These are phyloP conservation scores for Crithidia mellificae DNA, from an alignment of 208 protist species.

Conservation along the genomic window DNA sequence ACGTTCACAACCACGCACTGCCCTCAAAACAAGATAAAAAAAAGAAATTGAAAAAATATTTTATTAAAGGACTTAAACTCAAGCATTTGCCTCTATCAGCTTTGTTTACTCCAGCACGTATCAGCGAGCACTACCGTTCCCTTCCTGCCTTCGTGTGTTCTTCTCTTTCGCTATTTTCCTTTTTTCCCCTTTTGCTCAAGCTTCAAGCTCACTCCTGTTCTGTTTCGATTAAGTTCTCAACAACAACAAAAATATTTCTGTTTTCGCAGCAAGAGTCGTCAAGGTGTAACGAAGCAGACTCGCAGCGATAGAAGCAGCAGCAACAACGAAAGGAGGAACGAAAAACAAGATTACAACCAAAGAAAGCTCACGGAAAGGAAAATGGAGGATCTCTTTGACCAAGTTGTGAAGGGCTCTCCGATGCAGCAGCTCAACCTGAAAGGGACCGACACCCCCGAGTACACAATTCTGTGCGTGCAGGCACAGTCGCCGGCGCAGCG, in stretches of 20 bases:
- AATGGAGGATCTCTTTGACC: constrained; percentile 72
- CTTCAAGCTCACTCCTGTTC: too few species aligned
- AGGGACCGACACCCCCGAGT: constrained; percentile 54
- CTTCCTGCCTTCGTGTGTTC: not conserved
- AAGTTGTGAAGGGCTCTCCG: constrained; percentile 60
- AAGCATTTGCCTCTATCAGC: too few species aligned
- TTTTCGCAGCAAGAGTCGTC: not conserved
- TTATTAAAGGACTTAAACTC: not conserved
- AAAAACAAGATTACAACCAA: too few species aligned
- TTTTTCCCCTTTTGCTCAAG: too few species aligned
- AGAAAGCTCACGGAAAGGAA: not conserved
- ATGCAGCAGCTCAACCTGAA: constrained; percentile 53
- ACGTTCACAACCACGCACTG: too few species aligned
- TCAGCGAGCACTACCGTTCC: not conserved
- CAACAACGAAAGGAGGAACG: too few species aligned
- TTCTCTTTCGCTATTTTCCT: not conserved
- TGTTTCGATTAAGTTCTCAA: not conserved
- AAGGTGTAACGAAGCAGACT: too few species aligned
- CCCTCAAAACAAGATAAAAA: too few species aligned
- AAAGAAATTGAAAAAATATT: not conserved
- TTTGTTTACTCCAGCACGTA: too few species aligned
- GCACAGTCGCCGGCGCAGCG: constrained; percentile 56
- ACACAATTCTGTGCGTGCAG: constrained; percentile 83
- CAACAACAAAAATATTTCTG: not conserved
- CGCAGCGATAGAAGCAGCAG: too few species aligned